Evolutionary conservation across 495 filamentous ascomycete genomes (phyloP).

Genomic region (Aspergillus egyptiacus): DNA sequence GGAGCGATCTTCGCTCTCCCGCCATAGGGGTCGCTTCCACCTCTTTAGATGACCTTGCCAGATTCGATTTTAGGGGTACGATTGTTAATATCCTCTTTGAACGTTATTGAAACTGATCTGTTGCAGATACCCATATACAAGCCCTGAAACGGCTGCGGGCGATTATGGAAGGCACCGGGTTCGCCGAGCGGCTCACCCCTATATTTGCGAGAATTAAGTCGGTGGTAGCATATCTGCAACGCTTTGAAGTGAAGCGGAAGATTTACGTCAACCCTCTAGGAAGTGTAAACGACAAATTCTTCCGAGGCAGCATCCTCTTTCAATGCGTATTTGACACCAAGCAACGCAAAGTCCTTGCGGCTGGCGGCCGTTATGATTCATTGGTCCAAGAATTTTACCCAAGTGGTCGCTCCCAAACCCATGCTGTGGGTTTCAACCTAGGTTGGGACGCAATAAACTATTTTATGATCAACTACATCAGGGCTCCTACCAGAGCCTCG

Average conservation of each 20-base stretch:
- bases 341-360: slow-evolving; percentile 79
- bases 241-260: slow-evolving; percentile 67
- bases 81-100: slow-evolving; percentile 3
- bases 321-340: slow-evolving; percentile 88
- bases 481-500: slow-evolving; percentile 52
- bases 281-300: slow-evolving; percentile 90
- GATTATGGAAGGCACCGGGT: slow-evolving; percentile 67
- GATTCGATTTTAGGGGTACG: slow-evolving; percentile 83
- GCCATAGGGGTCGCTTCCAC: slow-evolving; percentile 79
- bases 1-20: slow-evolving; percentile 73
- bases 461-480: slow-evolving; percentile 60
- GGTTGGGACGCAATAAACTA: slow-evolving; percentile 75
- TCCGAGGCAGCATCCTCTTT: slow-evolving; percentile 80
- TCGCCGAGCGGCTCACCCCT: slow-evolving; percentile 58
- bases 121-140: slow-evolving; percentile 61
- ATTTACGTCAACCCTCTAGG: slow-evolving; percentile 80
- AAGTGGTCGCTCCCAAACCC: slow-evolving; percentile 39
- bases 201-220: slow-evolving; percentile 73
- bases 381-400: slow-evolving; percentile 57
- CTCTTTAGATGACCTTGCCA: slow-evolving; percentile 80
- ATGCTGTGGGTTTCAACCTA: slow-evolving; percentile 89
- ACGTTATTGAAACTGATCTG: slow-evolving; percentile 16
- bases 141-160: slow-evolving; percentile 64
- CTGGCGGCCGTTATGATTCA: slow-evolving; percentile 87
- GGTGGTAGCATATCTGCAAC: slow-evolving; percentile 67